Base-by-base conservation (phyloP, 2,329 filamentous ascomycete genomes). In the Alternaria atra region DNA sequence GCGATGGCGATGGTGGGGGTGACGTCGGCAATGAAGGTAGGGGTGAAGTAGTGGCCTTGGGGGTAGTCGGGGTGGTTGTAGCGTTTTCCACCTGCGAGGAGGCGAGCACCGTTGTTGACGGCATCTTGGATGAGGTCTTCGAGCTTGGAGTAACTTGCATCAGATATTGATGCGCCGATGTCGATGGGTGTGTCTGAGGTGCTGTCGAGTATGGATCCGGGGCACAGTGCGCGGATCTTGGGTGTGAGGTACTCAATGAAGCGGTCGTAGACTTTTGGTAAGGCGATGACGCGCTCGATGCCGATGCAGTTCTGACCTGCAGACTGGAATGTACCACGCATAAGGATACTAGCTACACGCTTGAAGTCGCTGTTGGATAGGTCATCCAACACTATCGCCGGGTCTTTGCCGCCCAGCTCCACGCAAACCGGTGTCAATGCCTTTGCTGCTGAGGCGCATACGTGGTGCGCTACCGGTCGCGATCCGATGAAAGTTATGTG, bases 401-500 rank as follows among this genome's bases (percentile, higher is more conserved):
- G 91, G 77, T 99, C 95, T 77, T 99, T 99, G 48, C 95, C 95
- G 55, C 95, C 95, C 1, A 99, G 86, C 80, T 99, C 95, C 23
- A 96, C 91, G 42, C 93, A 90, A 2, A 97, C 87, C 5, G 94
- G 94, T 3, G 88, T 97, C n/a, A 99, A 85, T 17, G 87, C 85
- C 78, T 91, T 93, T 29, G 95, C 92, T 12, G 95, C 94, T 4
- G 91, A 93, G 60, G 89, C 89, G 67, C 92, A 94, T 42, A 99
- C 95, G 70, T 93, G 87, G 78, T 95, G 92, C 17, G 94, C 95
- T 10, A 98, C 91, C 1, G 90, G 86, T 50, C 90, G 88, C 51
- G 93, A 97, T 66, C 95, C 95, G 77, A 99, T 98, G 81, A 99
- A 99, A 17, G 95, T 98, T 66, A 99, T 85, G 79, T 99, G 95